phyloP scores from a whole-genome alignment of 129 eudicot genomes.

The Lonicera japonica region DNA sequence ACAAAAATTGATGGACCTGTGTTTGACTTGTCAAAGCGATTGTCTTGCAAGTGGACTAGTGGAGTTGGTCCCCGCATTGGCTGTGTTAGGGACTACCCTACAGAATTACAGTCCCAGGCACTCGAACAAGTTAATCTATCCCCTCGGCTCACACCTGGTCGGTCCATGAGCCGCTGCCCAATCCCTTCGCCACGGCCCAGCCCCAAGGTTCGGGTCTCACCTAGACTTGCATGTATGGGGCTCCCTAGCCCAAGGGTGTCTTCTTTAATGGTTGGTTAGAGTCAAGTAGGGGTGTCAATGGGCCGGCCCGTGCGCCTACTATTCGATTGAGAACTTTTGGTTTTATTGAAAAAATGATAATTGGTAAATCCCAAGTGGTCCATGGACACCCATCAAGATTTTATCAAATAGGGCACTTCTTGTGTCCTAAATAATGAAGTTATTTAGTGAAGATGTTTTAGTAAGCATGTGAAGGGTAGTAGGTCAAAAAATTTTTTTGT shows the following conservation, averaged over 20 bases:
- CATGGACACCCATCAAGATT: no score
- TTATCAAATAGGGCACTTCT: no score
- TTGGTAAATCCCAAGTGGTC: no score
- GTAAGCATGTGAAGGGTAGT: no score
- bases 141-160: conserved; percentile 38
- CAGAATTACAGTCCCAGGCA: conserved; percentile 40
- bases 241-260: conserved; percentile 31
- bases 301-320: no score
- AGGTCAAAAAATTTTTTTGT: no score
- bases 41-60: conserved; percentile 28
- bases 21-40: conserved; percentile 12
- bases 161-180: conserved; percentile 3
- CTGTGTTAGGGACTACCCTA: conserved; percentile 78
- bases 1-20: background rate
- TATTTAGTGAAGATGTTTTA: no score
- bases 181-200: conserved; percentile 49
- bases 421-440: no score
- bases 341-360: no score
- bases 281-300: no score
- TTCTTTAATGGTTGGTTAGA: background rate
- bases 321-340: no score
- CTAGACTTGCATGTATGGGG: conserved; percentile 34
- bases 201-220: conserved; percentile 31
- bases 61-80: conserved; percentile 10
- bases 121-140: conserved; percentile 92